These are phyloP conservation scores for Neurospora sp. DNA, from an alignment of 495 filamentous ascomycete genomes.

Conservation along the genomic window DNA sequence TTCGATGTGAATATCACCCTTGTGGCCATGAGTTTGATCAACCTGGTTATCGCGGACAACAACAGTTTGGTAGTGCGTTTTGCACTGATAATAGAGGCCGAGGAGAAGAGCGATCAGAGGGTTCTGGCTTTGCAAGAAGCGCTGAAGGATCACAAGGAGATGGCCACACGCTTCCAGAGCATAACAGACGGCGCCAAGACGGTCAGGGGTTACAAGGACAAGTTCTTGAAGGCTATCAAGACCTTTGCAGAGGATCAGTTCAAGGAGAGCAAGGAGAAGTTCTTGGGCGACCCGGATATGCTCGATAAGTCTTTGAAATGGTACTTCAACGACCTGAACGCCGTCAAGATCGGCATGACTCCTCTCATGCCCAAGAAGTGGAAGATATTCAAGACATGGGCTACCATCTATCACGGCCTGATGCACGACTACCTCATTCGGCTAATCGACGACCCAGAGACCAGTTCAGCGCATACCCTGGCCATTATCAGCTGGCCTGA, in stretches of 20 bases:
- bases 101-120: constrained; percentile 90
- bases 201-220: constrained; percentile 92
- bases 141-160: constrained; percentile 85
- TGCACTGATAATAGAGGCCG: constrained; percentile 84
- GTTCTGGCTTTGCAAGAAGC: constrained; percentile 87
- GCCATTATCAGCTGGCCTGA: constrained; percentile 90
- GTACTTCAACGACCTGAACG: constrained; percentile 96
- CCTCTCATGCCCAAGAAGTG: constrained; percentile 90
- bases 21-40: constrained; percentile 82
- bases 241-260: constrained; percentile 64
- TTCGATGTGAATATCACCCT: constrained; percentile 92
- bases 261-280: constrained; percentile 58
- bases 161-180: constrained; percentile 85
- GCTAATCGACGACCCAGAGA: constrained; percentile 69
- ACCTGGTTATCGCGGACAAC: constrained; percentile 72
- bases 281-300: constrained; percentile 69
- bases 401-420: constrained; percentile 76
- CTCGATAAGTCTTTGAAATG: constrained; percentile 80
- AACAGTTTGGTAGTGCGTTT: constrained; percentile 80
- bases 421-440: constrained; percentile 89
- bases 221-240: constrained; percentile 74
- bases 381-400: constrained; percentile 89
- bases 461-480: constrained; percentile 68
- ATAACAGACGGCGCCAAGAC: constrained; percentile 86
- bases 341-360: constrained; percentile 82